Percentiles rank a stretch among this genome's conserved stretches.
Conservation (phyloP, 495 filamentous ascomycete species). For the Chaetomidium leptoderma region DNA sequence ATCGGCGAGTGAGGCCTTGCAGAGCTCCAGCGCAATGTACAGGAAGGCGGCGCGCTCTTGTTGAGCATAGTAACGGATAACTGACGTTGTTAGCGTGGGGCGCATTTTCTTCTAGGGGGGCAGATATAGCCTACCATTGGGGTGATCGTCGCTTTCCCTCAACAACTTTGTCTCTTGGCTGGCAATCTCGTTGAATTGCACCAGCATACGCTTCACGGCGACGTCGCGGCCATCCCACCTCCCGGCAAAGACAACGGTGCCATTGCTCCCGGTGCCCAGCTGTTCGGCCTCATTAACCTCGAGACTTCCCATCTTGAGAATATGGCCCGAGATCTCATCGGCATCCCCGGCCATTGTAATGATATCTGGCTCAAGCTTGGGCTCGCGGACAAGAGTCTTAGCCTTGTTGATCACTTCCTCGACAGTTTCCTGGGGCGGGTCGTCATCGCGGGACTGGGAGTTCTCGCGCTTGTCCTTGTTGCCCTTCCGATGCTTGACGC, state of each 20-base stretch:
- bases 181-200: constrained; percentile 91
- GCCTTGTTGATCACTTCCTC: constrained; percentile 45
- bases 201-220: constrained; percentile 93
- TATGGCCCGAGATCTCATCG: constrained; percentile 54
- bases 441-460: constrained; percentile 42
- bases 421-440: constrained; percentile 33
- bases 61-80: constrained; percentile 92
- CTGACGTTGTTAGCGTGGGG: constrained; percentile 40
- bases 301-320: constrained; percentile 67
- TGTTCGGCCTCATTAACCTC: constrained; percentile 69
- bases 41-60: constrained; percentile 85
- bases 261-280: constrained; percentile 76
- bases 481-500: constrained; percentile 64
- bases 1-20: constrained; percentile 87
- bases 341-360: constrained; percentile 44
- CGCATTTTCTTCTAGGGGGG: not conserved
- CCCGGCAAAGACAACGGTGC: constrained; percentile 81
- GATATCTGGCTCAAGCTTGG: constrained; percentile 55
- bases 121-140: constrained; percentile 55
- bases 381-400: constrained; percentile 43
- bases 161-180: constrained; percentile 87
- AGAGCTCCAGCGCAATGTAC: constrained; percentile 95
- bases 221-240: constrained; percentile 86
- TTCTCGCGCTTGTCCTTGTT: constrained; percentile 38
- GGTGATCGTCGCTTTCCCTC: constrained; percentile 90